phyloP scores from a whole-genome alignment of 345 rosid genomes.

The Gossypium stocksii region DNA sequence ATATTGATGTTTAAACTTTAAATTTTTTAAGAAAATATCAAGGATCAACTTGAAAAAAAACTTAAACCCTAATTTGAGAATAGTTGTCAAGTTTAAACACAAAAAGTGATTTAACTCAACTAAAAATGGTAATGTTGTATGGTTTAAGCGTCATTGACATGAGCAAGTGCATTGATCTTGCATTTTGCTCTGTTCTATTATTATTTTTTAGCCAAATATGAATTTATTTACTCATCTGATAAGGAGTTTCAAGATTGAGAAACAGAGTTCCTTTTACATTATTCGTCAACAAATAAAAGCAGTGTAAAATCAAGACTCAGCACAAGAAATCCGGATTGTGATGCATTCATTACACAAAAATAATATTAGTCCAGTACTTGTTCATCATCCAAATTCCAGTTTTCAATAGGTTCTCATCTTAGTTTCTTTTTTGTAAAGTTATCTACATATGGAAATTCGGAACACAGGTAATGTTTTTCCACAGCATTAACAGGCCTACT shows the following conservation, averaged over 20 bases:
- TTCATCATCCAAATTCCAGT: background rate
- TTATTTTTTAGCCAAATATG: background rate
- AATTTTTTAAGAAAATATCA: no score
- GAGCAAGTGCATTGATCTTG: no score
- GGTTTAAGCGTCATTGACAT: no score
- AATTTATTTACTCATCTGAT: background rate
- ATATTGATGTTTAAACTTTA: no score
- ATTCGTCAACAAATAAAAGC: background rate
- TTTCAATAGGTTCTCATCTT: background rate
- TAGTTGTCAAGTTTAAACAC: no score
- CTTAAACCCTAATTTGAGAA: no score
- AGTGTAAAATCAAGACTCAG: background rate
- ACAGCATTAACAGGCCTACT: constrained; percentile 8
- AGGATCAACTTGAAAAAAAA: no score
- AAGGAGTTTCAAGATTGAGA: background rate
- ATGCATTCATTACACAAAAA: background rate
- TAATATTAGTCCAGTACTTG: background rate
- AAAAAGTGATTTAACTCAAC: no score
- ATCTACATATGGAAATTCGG: background rate
- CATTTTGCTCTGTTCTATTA: no score
- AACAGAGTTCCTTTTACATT: background rate
- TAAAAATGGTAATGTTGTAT: no score
- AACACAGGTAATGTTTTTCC: background rate
- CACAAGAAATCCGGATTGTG: background rate
- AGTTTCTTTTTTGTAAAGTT: background rate